Evolutionary conservation across 441 rosid genomes (phyloP).

Genomic region (Gossypium davidsonii): DNA sequence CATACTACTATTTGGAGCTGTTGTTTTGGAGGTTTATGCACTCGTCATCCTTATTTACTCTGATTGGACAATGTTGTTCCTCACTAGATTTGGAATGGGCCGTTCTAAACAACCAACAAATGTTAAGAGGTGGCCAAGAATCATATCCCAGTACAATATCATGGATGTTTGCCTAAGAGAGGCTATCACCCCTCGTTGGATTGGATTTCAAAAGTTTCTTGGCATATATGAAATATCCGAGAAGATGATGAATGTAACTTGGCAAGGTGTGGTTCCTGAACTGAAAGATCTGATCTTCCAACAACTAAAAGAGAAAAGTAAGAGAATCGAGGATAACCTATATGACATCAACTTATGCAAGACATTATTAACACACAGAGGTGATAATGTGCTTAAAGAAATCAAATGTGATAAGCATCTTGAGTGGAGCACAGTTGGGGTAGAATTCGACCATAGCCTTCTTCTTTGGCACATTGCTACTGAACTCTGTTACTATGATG

Average conservation of each 20-base stretch:
- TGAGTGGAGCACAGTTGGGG: neutral
- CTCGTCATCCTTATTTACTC: slow-evolving; percentile 23
- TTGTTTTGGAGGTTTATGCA: slow-evolving; percentile 32
- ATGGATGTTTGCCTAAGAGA: slow-evolving; percentile 21
- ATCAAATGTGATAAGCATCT: neutral
- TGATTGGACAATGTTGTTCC: slow-evolving; percentile 25
- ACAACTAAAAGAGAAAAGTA: slow-evolving; percentile 15
- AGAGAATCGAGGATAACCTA: neutral
- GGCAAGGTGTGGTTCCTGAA: slow-evolving; percentile 7
- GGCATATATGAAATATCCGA: neutral
- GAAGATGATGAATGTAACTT: neutral
- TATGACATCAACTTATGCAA: neutral
- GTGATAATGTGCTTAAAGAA: neutral
- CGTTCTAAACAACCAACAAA: neutral
- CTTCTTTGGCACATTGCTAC: slow-evolving; percentile 22
- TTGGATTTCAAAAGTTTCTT: neutral
- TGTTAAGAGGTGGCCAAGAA: slow-evolving; percentile 28
- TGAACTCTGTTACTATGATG: slow-evolving; percentile 7
- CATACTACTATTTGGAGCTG: slow-evolving; percentile 35
- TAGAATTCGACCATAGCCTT: slow-evolving; percentile 3
- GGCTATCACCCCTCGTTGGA: neutral
- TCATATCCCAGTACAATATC: slow-evolving; percentile 24
- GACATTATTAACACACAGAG: neutral
- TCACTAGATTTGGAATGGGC: neutral
- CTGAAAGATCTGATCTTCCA: slow-evolving; percentile 25